These are phyloP conservation scores for Hymenoscyphus fructigenus DNA, from an alignment of 2,329 filamentous ascomycete genomes.

Conservation along the genomic window DNA sequence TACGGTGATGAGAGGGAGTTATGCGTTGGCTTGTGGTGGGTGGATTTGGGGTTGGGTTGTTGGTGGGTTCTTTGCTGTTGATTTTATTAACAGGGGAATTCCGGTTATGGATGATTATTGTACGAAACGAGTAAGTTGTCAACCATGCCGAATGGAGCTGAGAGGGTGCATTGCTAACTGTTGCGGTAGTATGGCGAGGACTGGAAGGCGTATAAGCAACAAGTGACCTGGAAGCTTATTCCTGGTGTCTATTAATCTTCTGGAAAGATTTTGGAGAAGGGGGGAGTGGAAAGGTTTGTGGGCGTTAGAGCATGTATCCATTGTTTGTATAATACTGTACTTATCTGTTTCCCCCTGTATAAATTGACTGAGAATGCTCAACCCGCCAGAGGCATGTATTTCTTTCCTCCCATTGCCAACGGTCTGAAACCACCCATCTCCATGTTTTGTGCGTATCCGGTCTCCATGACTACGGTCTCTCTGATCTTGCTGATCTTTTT, in stretches of 20 bases:
- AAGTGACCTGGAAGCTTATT: slow-evolving; percentile 24
- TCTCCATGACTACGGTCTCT: slow-evolving; percentile 19
- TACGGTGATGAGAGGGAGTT: slow-evolving; percentile 50
- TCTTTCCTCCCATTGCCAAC: slow-evolving; percentile 7
- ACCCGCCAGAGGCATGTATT: slow-evolving; percentile 17
- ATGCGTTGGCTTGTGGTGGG: slow-evolving; percentile 42
- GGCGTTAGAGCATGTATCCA: background rate
- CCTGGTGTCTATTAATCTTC: slow-evolving; percentile 2
- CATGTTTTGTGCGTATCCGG: slow-evolving; percentile 15
- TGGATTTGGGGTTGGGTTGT: slow-evolving; percentile 39
- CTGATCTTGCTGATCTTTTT: slow-evolving; percentile 22
- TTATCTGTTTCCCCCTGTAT: background rate
- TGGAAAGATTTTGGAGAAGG: background rate
- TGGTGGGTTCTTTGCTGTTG: slow-evolving; percentile 43
- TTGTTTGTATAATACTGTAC: background rate
- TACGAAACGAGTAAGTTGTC: slow-evolving; percentile 36
- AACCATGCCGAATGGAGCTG: background rate
- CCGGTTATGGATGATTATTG: slow-evolving; percentile 52
- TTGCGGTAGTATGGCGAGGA: slow-evolving; percentile 39
- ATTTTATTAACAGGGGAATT: slow-evolving; percentile 46
- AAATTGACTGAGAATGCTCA: background rate
- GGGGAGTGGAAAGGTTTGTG: background rate
- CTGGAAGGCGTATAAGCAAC: slow-evolving; percentile 40
- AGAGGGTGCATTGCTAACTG: background rate
- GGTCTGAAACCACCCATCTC: slow-evolving; percentile 4